phyloP scores from a whole-genome alignment of 306 rosid species.

The Begonia peltatifolia region DNA sequence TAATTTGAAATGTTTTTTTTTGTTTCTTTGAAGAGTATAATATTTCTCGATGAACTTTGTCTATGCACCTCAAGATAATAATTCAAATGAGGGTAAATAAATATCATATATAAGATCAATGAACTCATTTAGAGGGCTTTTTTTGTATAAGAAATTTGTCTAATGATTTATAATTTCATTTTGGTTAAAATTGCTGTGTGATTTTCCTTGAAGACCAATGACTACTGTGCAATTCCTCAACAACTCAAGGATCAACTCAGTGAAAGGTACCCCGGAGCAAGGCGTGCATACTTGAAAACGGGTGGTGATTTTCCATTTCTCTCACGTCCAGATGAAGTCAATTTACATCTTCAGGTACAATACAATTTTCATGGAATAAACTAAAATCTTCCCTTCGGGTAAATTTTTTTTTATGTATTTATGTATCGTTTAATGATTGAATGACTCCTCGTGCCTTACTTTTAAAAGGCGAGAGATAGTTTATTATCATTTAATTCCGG shows the following conservation, averaged over 20 bases:
- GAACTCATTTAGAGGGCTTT: too few relatives aligned
- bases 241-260: conserved; percentile 77
- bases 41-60: too few relatives aligned
- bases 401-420: neutral
- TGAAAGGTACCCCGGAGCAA: conserved; percentile 84
- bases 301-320: conserved; percentile 99
- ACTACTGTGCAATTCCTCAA: conserved; percentile 89
- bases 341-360: conserved; percentile 86
- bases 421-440: neutral
- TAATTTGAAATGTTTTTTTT: too few relatives aligned
- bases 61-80: too few relatives aligned
- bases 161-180: conserved; percentile 1
- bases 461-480: neutral
- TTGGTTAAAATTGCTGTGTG: conserved; percentile 12
- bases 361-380: neutral
- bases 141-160: conserved; percentile 3
- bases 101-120: too few relatives aligned
- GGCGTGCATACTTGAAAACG: conserved; percentile 68
- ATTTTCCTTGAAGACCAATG: conserved; percentile 60
- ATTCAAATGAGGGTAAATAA: too few relatives aligned
- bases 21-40: too few relatives aligned
- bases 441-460: neutral
- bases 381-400: neutral
- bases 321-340: conserved; percentile 97
- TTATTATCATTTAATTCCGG: neutral